Evolutionary conservation across 176 grass and related monocot species (phyloP), one percentile per base, ranked within the genome.

Genomic region (Areca catechu): DNA sequence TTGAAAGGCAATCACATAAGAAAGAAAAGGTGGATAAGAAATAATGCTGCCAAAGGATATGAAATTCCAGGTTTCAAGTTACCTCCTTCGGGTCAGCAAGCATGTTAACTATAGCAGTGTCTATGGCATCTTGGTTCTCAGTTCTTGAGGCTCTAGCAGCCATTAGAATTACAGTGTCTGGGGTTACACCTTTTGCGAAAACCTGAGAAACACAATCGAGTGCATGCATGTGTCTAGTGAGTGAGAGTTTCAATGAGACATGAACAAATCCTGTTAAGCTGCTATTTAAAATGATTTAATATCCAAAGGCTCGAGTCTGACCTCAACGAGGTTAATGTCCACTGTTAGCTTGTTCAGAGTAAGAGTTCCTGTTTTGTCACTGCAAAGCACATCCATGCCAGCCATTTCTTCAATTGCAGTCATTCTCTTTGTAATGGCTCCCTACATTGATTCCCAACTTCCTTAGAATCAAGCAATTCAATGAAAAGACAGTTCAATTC

Each of bases 331-430:
- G 61, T 74, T 95, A 49, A 77, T 95, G 57, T 95, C 89, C n/a
- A 95, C 89, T 16, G 84, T 95, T 49, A 95, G 74, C 71, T 95
- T 95, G 73, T 95, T 95, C 62, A 95, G 66, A 72, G 89, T 95
- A 20, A 95, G 66, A 56, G 89, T 95, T 37, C 84, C 89, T 12
- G 89, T 95, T 59, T 95, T 95, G 60, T 95, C 89, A 48, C 89
- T 95, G 72, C 89, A 95, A 29, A 95, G 89, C 63, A 95, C 84
- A 60, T 95, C 89, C 89, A 95, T 95, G 23, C 89, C 84, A 51
- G 89, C 84, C 89, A 95, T 95, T 79, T 95, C 89, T 78, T 95
- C 89, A 68, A 95, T 95, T 49, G 89, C 89, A 52, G 89, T 95
- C 89, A 95, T 95, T 65, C 89, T 79, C 81, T 95, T 95, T 63